A percentile compares a stretch with the other conserved stretches of the same genome.
Conservation (phyloP, 2,329 filamentous ascomycete species). For the Alternaria longipes region DNA sequence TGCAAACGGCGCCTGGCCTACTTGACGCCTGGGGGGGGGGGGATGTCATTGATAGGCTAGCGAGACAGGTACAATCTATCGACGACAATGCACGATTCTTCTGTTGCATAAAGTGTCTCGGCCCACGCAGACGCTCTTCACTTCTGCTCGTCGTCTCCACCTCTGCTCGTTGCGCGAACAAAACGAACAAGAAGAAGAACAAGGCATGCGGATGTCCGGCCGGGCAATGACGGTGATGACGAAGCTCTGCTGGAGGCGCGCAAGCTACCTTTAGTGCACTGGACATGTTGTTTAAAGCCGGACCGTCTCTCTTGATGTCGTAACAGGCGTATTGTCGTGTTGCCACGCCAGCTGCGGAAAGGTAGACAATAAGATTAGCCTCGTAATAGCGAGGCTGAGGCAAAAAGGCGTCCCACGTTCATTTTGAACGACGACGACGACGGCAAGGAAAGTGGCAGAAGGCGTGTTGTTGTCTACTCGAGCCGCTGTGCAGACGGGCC, state of each 20-base stretch:
- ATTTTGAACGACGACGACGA: neutral
- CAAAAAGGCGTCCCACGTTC: neutral
- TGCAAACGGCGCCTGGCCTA: constrained; percentile 8
- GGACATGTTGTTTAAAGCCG: neutral
- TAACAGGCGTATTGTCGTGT: constrained; percentile 19
- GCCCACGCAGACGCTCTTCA: constrained; percentile 1
- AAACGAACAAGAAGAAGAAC: neutral
- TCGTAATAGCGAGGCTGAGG: constrained; percentile 22
- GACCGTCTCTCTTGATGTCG: constrained; percentile 11
- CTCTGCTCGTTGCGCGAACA: constrained; percentile 4
- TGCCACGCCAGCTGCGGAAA: constrained; percentile 27
- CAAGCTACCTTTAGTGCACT: constrained; percentile 17
- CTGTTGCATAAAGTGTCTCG: constrained; percentile 26
- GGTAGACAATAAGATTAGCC: neutral
- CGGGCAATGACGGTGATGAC: constrained; percentile 20
- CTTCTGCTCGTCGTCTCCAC: constrained; percentile 1
- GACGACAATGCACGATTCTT: constrained; percentile 10
- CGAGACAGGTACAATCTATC: constrained; percentile 9
- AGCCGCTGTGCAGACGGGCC: constrained; percentile 1
- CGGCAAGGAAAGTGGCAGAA: neutral
- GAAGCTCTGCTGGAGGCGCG: constrained; percentile 19
- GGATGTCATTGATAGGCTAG: constrained; percentile 20
- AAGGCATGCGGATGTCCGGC: neutral
- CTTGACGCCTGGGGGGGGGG: neutral
- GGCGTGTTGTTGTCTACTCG: neutral